Percentiles rank a stretch among this genome's conserved stretches.
phyloP scores from a whole-genome alignment of 1,139 yeast species.

The Hyphopichia khmerensis region DNA sequence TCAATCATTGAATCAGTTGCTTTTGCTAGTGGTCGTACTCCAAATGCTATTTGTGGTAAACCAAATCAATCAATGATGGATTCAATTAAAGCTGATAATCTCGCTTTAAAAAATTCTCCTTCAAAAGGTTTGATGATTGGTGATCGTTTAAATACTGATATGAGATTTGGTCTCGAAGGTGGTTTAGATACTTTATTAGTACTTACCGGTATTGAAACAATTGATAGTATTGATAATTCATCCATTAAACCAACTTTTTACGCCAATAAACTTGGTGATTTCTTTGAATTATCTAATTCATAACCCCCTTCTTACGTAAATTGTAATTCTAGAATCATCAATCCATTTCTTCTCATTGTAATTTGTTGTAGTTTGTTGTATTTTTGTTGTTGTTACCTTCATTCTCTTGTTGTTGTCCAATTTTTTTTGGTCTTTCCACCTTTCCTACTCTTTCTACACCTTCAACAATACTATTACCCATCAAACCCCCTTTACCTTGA shows the following conservation, averaged over 20 bases:
- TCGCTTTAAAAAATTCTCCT: constrained; percentile 49
- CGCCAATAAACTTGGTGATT: constrained; percentile 73
- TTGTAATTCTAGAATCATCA: neutral
- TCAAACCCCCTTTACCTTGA: too few relatives aligned
- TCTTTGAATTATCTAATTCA: constrained; percentile 52
- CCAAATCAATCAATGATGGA: constrained; percentile 91
- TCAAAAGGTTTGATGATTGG: constrained; percentile 86
- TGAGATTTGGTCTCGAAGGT: constrained; percentile 85
- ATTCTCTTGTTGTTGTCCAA: too few relatives aligned
- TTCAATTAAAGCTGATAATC: constrained; percentile 72
- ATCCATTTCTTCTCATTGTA: neutral
- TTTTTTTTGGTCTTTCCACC: too few relatives aligned
- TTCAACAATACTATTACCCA: too few relatives aligned
- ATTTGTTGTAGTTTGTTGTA: too few relatives aligned
- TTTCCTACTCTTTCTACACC: too few relatives aligned
- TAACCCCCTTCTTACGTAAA: neutral
- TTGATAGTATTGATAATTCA: constrained; percentile 49
- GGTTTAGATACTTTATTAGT: constrained; percentile 83
- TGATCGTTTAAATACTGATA: constrained; percentile 92
- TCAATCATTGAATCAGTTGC: constrained; percentile 82
- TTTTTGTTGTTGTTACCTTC: too few relatives aligned
- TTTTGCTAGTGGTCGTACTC: constrained; percentile 69
- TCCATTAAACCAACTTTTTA: constrained; percentile 58
- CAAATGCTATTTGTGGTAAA: constrained; percentile 77
- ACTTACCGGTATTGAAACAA: constrained; percentile 86